phyloP scores from a whole-genome alignment of 169 alveolate species.

The Cryptosporidium ubiquitum region DNA sequence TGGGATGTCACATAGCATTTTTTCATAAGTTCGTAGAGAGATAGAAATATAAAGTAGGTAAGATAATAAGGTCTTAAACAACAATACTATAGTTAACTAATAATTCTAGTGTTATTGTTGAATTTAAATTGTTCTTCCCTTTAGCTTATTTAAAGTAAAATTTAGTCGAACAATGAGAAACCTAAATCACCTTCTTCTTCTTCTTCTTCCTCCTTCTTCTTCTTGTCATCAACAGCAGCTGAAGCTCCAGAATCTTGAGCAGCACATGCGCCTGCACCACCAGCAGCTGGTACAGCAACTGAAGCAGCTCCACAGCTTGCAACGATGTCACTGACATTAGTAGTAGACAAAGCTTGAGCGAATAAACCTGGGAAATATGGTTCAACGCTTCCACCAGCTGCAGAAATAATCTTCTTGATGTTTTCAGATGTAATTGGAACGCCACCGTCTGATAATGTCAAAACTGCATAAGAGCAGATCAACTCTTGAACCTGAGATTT shows the following conservation, averaged over 20 bases:
- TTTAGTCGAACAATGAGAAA: constrained; percentile 71
- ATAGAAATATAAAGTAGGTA: neutral
- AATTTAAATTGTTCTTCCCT: neutral
- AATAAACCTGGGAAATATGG: constrained; percentile 71
- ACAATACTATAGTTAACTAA: constrained; percentile 58
- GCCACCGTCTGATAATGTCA: constrained; percentile 56
- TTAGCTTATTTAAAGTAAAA: neutral
- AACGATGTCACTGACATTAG: constrained; percentile 44
- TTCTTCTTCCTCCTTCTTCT: constrained; percentile 61
- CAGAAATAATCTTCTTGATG: constrained; percentile 61
- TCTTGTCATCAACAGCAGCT: constrained; percentile 16
- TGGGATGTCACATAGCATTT: constrained; percentile 63
- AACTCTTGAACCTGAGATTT: constrained; percentile 61
- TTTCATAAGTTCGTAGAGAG: constrained; percentile 10
- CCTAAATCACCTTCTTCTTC: constrained; percentile 75
- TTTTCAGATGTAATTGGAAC: constrained; percentile 61
- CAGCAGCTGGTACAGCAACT: constrained; percentile 59
- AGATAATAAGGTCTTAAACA: constrained; percentile 58
- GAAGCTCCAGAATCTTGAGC: constrained; percentile 30
- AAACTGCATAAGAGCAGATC: constrained; percentile 70
- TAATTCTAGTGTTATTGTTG: constrained; percentile 35
- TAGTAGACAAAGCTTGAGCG: constrained; percentile 66
- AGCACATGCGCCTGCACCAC: constrained; percentile 17
- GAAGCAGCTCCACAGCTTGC: constrained; percentile 65
- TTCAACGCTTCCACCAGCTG: constrained; percentile 70